Percentiles rank a stretch among this genome's conserved stretches.
These are phyloP conservation scores for Hypsizygus marmoreus DNA, from an alignment of 768 basidiomycete species.

Conservation along the genomic window DNA sequence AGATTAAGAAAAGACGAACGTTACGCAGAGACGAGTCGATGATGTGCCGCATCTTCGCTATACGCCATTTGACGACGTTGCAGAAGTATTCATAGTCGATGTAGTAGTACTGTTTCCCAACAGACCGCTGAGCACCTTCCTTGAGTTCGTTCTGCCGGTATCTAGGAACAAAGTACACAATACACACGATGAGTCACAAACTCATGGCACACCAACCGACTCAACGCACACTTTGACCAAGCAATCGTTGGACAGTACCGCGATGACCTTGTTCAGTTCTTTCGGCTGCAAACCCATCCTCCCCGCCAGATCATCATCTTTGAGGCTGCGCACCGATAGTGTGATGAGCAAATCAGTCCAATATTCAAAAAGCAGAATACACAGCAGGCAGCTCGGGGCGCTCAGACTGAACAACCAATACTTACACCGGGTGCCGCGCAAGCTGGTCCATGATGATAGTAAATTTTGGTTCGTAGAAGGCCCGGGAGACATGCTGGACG, in stretches of 20 bases:
- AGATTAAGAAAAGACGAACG: conserved; percentile 44
- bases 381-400: no score
- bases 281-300: conserved; percentile 88
- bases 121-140: conserved; percentile 84
- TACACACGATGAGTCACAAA: conserved; percentile 1
- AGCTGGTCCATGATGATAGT: conserved; percentile 94
- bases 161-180: no score
- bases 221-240: conserved; percentile 72
- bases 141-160: conserved; percentile 91
- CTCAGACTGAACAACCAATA: conserved; percentile 41
- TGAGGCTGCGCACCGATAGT: conserved; percentile 70
- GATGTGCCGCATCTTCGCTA: conserved; percentile 87
- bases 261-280: conserved; percentile 88
- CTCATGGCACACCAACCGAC: neutral
- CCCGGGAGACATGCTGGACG: conserved; percentile 89
- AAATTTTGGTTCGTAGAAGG: conserved; percentile 93
- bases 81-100: conserved; percentile 95
- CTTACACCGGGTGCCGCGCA: conserved; percentile 92
- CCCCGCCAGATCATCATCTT: conserved; percentile 92
- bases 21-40: conserved; percentile 91
- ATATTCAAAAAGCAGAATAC: no score
- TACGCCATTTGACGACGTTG: conserved; percentile 97
- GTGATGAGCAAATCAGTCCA: no score
- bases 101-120: conserved; percentile 92
- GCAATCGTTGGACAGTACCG: conserved; percentile 75